A percentile compares a stretch with the other conserved stretches of the same genome.
phyloP scores from a whole-genome alignment of 768 basidiomycete genomes.

The Pholiota microspora region DNA sequence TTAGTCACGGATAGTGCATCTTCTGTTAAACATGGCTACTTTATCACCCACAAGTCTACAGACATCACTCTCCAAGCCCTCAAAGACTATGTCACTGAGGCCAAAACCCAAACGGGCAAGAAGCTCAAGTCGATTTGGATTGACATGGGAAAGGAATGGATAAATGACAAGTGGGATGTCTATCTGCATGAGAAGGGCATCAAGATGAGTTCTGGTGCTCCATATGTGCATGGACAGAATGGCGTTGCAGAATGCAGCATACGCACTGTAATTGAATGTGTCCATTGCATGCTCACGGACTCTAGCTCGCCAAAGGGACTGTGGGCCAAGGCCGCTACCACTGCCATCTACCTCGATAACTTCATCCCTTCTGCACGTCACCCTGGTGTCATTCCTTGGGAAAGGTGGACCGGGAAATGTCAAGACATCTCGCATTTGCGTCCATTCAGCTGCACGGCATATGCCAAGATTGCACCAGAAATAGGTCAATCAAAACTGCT shows the following conservation, averaged over 20 bases:
- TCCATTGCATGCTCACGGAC: slow-evolving; percentile 5
- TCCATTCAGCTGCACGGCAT: slow-evolving; percentile 10
- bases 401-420: slow-evolving; percentile 11
- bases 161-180: not conserved
- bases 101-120: not conserved
- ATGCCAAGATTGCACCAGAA: no score
- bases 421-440: slow-evolving; percentile 14
- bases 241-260: slow-evolving; percentile 6
- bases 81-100: slow-evolving; percentile 2
- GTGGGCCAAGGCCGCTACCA: slow-evolving; percentile 12
- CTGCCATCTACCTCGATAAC: slow-evolving; percentile 7
- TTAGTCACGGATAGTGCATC: slow-evolving; percentile 20
- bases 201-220: no score
- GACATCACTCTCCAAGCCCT: slow-evolving; percentile 9
- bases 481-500: slow-evolving; percentile 16
- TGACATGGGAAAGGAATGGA: not conserved
- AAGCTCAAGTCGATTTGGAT: not conserved
- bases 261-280: not conserved
- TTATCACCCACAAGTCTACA: slow-evolving; percentile 22
- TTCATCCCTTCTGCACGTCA: slow-evolving; percentile 12
- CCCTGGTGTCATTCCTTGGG: slow-evolving; percentile 14
- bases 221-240: slow-evolving; percentile 6
- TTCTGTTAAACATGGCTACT: slow-evolving; percentile 12
- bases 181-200: not conserved
- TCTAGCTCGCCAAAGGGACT: not conserved